Evolutionary conservation across 768 basidiomycete species (phyloP).

Genomic region (Tylopilus sp.): DNA sequence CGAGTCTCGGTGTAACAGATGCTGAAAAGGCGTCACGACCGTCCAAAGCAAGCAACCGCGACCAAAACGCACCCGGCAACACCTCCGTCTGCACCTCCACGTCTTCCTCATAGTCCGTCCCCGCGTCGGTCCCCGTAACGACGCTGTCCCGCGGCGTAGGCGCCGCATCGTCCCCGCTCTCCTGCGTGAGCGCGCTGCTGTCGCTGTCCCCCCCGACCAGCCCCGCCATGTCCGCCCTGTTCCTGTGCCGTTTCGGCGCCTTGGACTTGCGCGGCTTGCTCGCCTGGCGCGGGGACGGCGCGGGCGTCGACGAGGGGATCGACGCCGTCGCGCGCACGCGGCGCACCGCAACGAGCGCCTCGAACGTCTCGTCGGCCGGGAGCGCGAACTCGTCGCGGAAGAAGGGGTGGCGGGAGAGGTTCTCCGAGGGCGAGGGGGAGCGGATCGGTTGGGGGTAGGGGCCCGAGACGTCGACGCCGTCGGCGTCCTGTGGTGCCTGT

Average conservation of each 20-base stretch:
- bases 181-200: constrained; percentile 78
- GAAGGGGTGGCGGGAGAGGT: constrained; percentile 65
- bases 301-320: constrained; percentile 48
- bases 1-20: constrained; percentile 17
- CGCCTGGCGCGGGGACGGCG: constrained; percentile 47
- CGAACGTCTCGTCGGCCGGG: constrained; percentile 58
- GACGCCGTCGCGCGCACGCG: constrained; percentile 65
- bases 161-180: constrained; percentile 70
- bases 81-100: constrained; percentile 54
- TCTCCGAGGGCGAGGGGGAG: constrained; percentile 68
- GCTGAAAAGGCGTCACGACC: constrained; percentile 18
- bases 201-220: constrained; percentile 82
- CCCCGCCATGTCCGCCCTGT: constrained; percentile 59
- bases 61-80: constrained; percentile 53
- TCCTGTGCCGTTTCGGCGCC: constrained; percentile 44
- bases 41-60: neutral
- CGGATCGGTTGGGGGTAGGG: constrained; percentile 48
- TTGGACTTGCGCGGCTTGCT: constrained; percentile 38
- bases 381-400: constrained; percentile 67
- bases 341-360: constrained; percentile 56
- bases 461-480: constrained; percentile 43
- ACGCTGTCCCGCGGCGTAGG: constrained; percentile 65
- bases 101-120: constrained; percentile 72
- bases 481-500: constrained; percentile 35
- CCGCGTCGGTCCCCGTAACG: constrained; percentile 67